Evolutionary conservation across 257 asterid genomes (phyloP).

Genomic region (Parsonsia alboflavescens): DNA sequence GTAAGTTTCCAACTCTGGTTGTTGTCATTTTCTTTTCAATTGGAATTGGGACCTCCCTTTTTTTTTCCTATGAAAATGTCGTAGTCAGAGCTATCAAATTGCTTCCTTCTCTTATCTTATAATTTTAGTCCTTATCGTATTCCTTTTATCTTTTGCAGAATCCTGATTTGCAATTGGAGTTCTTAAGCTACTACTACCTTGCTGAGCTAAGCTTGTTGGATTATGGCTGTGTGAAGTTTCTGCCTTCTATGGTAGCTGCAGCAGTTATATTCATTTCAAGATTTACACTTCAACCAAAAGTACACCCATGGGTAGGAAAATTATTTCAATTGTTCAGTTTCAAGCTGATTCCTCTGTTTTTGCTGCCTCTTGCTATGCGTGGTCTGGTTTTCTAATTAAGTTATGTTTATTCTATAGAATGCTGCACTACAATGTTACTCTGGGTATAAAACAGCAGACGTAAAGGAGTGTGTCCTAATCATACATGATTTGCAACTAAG

Average conservation of each 20-base stretch:
- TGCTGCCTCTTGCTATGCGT: not conserved
- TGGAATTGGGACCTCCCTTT: too few relatives aligned
- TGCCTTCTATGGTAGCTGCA: constrained; percentile 85
- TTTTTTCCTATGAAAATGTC: not conserved
- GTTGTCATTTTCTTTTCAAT: not conserved
- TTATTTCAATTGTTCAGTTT: not conserved
- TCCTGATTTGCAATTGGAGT: constrained; percentile 53
- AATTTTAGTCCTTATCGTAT: constrained; percentile 13
- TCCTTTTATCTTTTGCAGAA: constrained; percentile 29
- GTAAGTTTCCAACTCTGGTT: constrained; percentile 28
- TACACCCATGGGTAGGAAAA: constrained; percentile 67
- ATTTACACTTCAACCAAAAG: constrained; percentile 52
- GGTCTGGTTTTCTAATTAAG: constrained; percentile 4
- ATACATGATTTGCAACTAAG: constrained; percentile 63
- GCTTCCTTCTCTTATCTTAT: not conserved
- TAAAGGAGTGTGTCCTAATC: constrained; percentile 50
- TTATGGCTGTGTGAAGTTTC: constrained; percentile 59
- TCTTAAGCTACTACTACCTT: constrained; percentile 71
- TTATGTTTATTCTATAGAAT: constrained; percentile 25
- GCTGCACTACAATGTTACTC: constrained; percentile 38
- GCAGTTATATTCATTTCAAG: constrained; percentile 66
- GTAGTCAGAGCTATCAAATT: not conserved
- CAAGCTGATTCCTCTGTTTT: not conserved
- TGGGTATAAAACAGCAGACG: constrained; percentile 57
- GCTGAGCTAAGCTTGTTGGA: constrained; percentile 79